Conservation (phyloP, 768 basidiomycete species). For the Tricholoma saponaceum region DNA sequence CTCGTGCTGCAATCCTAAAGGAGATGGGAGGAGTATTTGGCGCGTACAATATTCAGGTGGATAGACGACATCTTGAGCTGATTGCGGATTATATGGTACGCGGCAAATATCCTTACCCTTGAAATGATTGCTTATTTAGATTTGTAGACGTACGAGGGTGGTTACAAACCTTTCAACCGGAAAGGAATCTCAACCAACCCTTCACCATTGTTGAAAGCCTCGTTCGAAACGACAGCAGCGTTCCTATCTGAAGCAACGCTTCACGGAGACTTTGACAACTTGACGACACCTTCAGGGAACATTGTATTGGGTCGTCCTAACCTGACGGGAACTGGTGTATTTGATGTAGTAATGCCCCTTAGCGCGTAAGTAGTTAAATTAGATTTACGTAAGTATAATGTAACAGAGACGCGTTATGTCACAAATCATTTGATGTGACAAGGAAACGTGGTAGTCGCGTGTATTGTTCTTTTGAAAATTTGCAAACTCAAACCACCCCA, state of each 20-base stretch:
- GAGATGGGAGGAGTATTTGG: constrained; percentile 93
- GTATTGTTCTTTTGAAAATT: constrained; percentile 4
- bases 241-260: constrained; percentile 95
- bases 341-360: constrained; percentile 74
- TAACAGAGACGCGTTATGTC: constrained; percentile 18
- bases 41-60: constrained; percentile 94
- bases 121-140: neutral
- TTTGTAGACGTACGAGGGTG: constrained; percentile 92
- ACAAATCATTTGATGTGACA: constrained; percentile 13
- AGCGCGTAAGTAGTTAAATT: constrained; percentile 12
- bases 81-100: constrained; percentile 99
- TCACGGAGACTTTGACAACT: constrained; percentile 92
- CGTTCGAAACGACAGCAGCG: constrained; percentile 92
- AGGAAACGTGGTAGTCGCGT: constrained; percentile 5
- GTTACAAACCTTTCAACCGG: constrained; percentile 97
- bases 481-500: neutral
- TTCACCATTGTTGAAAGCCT: constrained; percentile 96
- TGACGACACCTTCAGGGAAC: constrained; percentile 85
- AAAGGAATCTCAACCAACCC: constrained; percentile 90
- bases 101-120: neutral
- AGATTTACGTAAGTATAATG: constrained; percentile 6
- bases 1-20: constrained; percentile 81
- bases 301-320: constrained; percentile 89
- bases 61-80: constrained; percentile 89
- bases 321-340: constrained; percentile 90